phyloP scores from a whole-genome alignment of 805 yeast genomes.

The Wickerhamiella brachini region DNA sequence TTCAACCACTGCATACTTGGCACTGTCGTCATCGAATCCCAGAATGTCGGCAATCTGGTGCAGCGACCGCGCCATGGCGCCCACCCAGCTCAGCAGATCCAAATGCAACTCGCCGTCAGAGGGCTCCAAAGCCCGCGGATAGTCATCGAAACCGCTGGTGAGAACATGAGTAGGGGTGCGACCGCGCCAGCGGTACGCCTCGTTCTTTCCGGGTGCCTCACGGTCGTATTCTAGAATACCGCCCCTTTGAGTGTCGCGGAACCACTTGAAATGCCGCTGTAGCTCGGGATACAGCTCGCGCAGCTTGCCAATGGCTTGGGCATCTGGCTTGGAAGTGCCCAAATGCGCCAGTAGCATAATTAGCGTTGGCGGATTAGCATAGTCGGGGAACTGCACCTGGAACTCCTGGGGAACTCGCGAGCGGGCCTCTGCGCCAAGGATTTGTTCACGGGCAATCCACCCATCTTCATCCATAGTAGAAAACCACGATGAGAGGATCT shows the following conservation, averaged over 20 bases:
- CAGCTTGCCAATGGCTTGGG: slow-evolving; percentile 18
- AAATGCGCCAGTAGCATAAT: slow-evolving; percentile 42
- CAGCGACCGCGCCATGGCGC: slow-evolving; percentile 79
- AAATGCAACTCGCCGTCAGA: slow-evolving; percentile 85
- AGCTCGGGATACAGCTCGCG: slow-evolving; percentile 58
- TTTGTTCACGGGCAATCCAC: slow-evolving; percentile 94
- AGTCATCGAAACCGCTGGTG: slow-evolving; percentile 91
- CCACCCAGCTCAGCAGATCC: slow-evolving; percentile 85
- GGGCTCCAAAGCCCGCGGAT: slow-evolving; percentile 71
- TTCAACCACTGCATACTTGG: slow-evolving; percentile 40
- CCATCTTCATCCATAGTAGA: slow-evolving; percentile 74
- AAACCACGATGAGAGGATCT: slow-evolving; percentile 81
- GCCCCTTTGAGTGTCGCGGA: slow-evolving; percentile 68
- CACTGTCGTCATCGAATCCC: slow-evolving; percentile 44
- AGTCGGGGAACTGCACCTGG: slow-evolving; percentile 70
- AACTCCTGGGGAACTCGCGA: slow-evolving; percentile 75
- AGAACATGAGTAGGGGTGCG: slow-evolving; percentile 73
- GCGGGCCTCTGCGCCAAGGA: slow-evolving; percentile 82
- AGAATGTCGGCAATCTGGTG: slow-evolving; percentile 53
- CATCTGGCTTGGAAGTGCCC: slow-evolving; percentile 24
- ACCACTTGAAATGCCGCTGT: slow-evolving; percentile 71
- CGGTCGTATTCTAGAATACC: slow-evolving; percentile 59
- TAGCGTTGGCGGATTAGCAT: slow-evolving; percentile 92
- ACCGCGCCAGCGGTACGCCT: slow-evolving; percentile 88
- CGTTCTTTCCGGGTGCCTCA: slow-evolving; percentile 33